phyloP scores from a whole-genome alignment of 441 rosid species.

The Jatropha podagrica region DNA sequence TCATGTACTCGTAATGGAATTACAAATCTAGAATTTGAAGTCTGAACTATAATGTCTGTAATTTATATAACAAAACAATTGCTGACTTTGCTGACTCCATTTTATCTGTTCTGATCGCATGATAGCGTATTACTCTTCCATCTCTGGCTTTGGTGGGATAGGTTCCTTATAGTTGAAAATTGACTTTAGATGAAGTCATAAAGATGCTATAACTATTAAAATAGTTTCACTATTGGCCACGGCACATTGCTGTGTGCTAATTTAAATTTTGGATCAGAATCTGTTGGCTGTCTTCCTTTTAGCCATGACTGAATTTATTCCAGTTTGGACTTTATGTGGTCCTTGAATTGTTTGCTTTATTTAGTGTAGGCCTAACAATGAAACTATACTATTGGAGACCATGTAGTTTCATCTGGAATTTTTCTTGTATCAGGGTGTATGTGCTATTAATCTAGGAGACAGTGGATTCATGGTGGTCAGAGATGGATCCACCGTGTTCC shows the following conservation, averaged over 20 bases:
- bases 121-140: not conserved
- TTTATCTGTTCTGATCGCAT: not conserved
- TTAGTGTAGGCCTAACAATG: not conserved
- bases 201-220: not conserved
- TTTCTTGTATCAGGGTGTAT: slow-evolving; percentile 40
- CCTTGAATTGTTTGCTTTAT: not conserved
- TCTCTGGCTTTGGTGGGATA: not conserved
- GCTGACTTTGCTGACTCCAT: not conserved
- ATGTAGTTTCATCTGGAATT: not conserved
- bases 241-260: not conserved
- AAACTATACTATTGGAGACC: not conserved
- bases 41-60: not conserved
- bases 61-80: not conserved
- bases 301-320: not conserved
- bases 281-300: not conserved
- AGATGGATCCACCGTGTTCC: slow-evolving; percentile 75
- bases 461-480: slow-evolving; percentile 92
- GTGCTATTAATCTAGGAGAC: slow-evolving; percentile 78
- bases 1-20: not conserved
- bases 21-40: not conserved
- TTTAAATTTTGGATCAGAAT: not conserved
- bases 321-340: not conserved
- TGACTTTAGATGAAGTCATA: not conserved
- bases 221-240: not conserved
- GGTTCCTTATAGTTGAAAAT: not conserved